phyloP scores from a whole-genome alignment of 2,329 filamentous ascomycete species.

The Canariomyces notabilis region DNA sequence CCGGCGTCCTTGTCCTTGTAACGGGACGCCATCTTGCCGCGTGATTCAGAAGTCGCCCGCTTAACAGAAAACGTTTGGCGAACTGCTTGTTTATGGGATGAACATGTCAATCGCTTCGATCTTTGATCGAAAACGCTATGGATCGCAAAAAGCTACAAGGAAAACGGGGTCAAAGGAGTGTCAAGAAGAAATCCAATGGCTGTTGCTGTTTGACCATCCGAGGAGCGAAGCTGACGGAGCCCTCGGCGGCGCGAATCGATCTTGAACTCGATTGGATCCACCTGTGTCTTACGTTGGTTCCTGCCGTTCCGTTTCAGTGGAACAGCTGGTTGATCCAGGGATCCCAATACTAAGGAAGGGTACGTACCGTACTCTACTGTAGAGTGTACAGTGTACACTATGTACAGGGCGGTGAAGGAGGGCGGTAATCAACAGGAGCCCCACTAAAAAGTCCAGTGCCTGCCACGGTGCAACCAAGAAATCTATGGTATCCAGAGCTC shows the following conservation, averaged over 20 bases:
- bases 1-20: conserved; percentile 63
- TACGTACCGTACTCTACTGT: too few relatives aligned
- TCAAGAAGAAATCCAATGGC: not conserved
- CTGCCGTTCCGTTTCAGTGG: not conserved
- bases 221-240: conserved; percentile 9
- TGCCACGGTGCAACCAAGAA: not conserved
- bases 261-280: conserved; percentile 2
- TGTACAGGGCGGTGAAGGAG: conserved; percentile 9
- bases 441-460: conserved; percentile 28
- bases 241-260: conserved; percentile 19
- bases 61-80: too few relatives aligned
- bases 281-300: conserved; percentile 7
- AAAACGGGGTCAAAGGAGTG: not conserved
- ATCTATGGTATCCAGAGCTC: not conserved
- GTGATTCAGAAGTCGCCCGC: not conserved
- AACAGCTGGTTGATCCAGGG: too few relatives aligned
- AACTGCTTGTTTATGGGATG: not conserved
- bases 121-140: not conserved
- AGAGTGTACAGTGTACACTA: too few relatives aligned
- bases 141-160: not conserved
- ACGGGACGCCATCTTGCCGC: conserved; percentile 37
- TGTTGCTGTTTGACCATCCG: not conserved
- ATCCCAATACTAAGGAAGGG: too few relatives aligned
- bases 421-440: conserved; percentile 6
- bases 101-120: conserved; percentile 2